These are phyloP conservation scores for Falciphora oryzae DNA, from an alignment of 2,329 filamentous ascomycete genomes.

Conservation along the genomic window DNA sequence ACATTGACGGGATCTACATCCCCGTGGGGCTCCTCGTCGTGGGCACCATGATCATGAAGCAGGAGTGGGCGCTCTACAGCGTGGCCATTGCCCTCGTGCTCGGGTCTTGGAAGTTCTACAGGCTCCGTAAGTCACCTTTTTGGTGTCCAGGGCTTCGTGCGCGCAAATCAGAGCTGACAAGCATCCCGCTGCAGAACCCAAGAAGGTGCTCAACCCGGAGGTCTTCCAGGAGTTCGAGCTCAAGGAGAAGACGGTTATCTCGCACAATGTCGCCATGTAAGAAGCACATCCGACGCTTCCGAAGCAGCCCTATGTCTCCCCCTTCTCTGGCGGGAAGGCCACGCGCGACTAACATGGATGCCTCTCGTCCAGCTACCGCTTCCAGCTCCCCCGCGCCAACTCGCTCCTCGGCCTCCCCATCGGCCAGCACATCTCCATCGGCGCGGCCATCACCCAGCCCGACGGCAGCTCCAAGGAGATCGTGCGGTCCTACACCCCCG, in stretches of 20 bases:
- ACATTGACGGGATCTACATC: slow-evolving; percentile 76
- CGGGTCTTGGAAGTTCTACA: slow-evolving; percentile 65
- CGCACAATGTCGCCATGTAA: slow-evolving; percentile 96
- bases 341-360: background rate
- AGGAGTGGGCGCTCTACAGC: slow-evolving; percentile 69
- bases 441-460: slow-evolving; percentile 61
- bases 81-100: slow-evolving; percentile 59
- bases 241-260: slow-evolving; percentile 90
- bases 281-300: slow-evolving; percentile 21
- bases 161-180: slow-evolving; percentile 5
- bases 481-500: slow-evolving; percentile 86
- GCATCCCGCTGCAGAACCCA: slow-evolving; percentile 48
- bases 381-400: slow-evolving; percentile 69
- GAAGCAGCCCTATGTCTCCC: background rate
- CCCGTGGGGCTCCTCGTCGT: slow-evolving; percentile 73
- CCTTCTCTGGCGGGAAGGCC: background rate
- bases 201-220: slow-evolving; percentile 71
- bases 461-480: slow-evolving; percentile 76
- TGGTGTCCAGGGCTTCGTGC: background rate
- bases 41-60: slow-evolving; percentile 72
- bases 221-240: slow-evolving; percentile 90
- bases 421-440: slow-evolving; percentile 97
- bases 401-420: slow-evolving; percentile 93
- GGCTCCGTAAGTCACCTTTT: slow-evolving; percentile 52
- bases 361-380: slow-evolving; percentile 68